phyloP scores from a whole-genome alignment of 2,329 filamentous ascomycete genomes.

The Colletotrichum magnum region DNA sequence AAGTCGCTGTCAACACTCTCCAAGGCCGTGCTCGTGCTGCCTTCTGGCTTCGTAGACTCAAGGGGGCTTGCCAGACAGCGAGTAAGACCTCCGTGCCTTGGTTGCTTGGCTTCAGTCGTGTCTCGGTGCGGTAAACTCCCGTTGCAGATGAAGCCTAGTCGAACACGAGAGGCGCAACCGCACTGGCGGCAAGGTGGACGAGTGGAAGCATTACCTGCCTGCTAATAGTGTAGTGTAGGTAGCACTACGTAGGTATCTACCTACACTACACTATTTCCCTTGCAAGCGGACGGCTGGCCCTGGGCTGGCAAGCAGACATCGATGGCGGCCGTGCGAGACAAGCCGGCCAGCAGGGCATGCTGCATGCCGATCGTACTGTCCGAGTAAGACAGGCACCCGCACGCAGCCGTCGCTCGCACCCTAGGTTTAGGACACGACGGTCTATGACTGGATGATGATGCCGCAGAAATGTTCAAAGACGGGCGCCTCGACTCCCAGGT shows the following conservation, averaged over 20 bases:
- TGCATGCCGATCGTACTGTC: slow-evolving; percentile 19
- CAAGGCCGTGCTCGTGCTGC: too few relatives aligned
- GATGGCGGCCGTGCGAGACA: slow-evolving; percentile 14
- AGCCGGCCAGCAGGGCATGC: background rate
- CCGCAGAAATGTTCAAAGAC: background rate
- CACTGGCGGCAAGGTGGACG: background rate
- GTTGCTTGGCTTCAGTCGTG: background rate
- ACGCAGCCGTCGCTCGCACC: slow-evolving; percentile 2
- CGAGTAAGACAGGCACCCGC: slow-evolving; percentile 16
- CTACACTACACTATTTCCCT: background rate
- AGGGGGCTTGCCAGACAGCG: background rate
- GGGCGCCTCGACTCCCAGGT: background rate
- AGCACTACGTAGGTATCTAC: too few relatives aligned
- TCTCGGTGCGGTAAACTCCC: slow-evolving; percentile 7
- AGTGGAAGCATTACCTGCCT: background rate
- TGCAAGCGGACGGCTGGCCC: background rate
- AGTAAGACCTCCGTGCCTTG: background rate
- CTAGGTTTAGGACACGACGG: background rate
- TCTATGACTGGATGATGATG: slow-evolving; percentile 5
- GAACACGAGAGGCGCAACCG: background rate
- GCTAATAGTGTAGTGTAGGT: background rate
- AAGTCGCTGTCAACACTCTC: too few relatives aligned
- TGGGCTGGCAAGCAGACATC: background rate
- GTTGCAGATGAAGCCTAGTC: slow-evolving; percentile 9
- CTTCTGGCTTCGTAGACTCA: slow-evolving; percentile 1